These are phyloP conservation scores for Leccinum barrowsii DNA, from an alignment of 768 basidiomycete species.

Conservation along the genomic window DNA sequence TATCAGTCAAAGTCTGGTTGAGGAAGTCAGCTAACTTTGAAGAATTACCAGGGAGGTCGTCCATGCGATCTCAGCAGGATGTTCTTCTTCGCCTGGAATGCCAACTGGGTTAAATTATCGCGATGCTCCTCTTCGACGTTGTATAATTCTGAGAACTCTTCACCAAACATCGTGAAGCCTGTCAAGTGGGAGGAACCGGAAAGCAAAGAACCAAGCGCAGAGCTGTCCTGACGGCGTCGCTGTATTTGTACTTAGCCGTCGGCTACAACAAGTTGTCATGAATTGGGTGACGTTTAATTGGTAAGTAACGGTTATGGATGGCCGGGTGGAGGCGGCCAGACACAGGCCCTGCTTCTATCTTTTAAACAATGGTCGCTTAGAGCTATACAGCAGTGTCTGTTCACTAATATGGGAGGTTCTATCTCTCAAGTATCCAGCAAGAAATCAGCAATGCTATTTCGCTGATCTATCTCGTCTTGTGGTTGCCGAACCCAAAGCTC, in stretches of 20 bases:
- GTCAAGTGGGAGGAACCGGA: slow-evolving; percentile 1
- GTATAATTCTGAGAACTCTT: slow-evolving; percentile 23
- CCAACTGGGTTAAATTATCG: slow-evolving; percentile 10
- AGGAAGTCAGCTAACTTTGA: slow-evolving; percentile 5
- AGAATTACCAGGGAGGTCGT: slow-evolving; percentile 71
- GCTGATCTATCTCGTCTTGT: slow-evolving; percentile 36
- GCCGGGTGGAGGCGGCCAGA: slow-evolving; percentile 1
- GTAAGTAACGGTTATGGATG: background rate
- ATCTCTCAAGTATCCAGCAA: slow-evolving; percentile 30
- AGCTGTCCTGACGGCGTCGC: background rate
- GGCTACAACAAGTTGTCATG: slow-evolving; percentile 19
- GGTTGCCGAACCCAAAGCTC: slow-evolving; percentile 34
- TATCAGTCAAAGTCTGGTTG: slow-evolving; percentile 11
- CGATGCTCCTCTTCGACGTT: slow-evolving; percentile 17
- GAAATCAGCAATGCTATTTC: slow-evolving; percentile 36
- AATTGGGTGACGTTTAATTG: background rate
- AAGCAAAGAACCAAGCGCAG: background rate
- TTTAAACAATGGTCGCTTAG: background rate
- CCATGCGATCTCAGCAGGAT: slow-evolving; percentile 81
- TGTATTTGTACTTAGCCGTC: slow-evolving; percentile 30
- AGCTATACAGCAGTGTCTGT: background rate
- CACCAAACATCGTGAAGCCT: slow-evolving; percentile 22
- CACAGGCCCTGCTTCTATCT: background rate
- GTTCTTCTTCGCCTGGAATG: slow-evolving; percentile 53
- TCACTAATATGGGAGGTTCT: background rate